Percentiles rank a stretch among this genome's conserved stretches.
Conservation (phyloP, 2,329 filamentous ascomycete genomes). For the Parafenestella ontariensis region DNA sequence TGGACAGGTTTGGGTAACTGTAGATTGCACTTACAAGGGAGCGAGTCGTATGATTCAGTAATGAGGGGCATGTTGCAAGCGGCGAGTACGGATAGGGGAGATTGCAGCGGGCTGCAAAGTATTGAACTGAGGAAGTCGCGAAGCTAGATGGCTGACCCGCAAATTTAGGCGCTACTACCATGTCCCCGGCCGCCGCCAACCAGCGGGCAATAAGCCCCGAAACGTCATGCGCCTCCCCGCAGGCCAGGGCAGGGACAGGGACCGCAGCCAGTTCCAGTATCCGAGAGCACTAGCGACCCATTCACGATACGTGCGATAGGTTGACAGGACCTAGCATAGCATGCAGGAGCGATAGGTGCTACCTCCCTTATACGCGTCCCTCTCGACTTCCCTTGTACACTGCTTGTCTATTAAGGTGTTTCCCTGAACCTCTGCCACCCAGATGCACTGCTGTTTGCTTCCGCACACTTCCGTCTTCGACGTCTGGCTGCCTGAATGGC, state of each 20-base stretch:
- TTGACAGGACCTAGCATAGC: not conserved
- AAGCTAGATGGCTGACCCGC: slow-evolving; percentile 7
- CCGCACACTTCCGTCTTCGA: slow-evolving; percentile 26
- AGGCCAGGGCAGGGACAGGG: not conserved
- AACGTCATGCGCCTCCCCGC: slow-evolving; percentile 23
- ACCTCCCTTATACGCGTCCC: slow-evolving; percentile 7
- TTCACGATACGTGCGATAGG: no score
- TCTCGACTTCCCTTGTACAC: not conserved
- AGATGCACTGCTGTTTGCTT: slow-evolving; percentile 12
- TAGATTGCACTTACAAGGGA: slow-evolving; percentile 69
- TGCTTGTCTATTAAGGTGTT: slow-evolving; percentile 7
- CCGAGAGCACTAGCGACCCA: no score
- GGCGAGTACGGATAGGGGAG: slow-evolving; percentile 18
- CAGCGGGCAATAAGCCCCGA: slow-evolving; percentile 11
- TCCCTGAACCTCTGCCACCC: not conserved
- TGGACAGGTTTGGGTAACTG: slow-evolving; percentile 55
- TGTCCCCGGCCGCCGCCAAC: slow-evolving; percentile 16
- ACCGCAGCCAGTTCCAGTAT: no score
- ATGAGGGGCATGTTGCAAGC: slow-evolving; percentile 67
- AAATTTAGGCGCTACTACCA: slow-evolving; percentile 18
- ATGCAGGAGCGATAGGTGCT: not conserved
- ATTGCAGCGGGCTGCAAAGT: slow-evolving; percentile 16
- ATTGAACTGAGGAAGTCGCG: slow-evolving; percentile 16
- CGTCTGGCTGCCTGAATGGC: slow-evolving; percentile 43
- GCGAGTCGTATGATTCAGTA: slow-evolving; percentile 75